These are phyloP conservation scores for Leishmania gerbilli DNA, from an alignment of 208 protist species.

Conservation along the genomic window DNA sequence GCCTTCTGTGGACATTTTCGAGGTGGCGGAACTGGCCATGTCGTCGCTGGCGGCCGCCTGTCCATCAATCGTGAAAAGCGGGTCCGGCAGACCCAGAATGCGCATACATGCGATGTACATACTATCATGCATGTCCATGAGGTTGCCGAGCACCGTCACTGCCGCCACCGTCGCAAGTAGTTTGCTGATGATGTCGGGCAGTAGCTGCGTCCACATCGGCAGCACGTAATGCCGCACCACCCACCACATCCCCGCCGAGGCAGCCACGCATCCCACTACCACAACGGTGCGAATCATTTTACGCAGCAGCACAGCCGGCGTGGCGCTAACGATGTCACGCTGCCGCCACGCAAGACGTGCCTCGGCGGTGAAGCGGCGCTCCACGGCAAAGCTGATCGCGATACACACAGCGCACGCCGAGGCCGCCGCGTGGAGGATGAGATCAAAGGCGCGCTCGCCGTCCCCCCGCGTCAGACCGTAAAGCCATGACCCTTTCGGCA, in stretches of 20 bases:
- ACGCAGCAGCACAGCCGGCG: slow-evolving; percentile 58
- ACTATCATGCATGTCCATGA: slow-evolving; percentile 82
- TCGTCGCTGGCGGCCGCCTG: not conserved
- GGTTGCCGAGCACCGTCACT: slow-evolving; percentile 59
- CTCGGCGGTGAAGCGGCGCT: slow-evolving; percentile 27
- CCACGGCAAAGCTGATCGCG: slow-evolving; percentile 18
- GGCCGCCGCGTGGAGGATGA: slow-evolving; percentile 19
- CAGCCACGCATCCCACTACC: slow-evolving; percentile 48
- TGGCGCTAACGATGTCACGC: slow-evolving; percentile 52
- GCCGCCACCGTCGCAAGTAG: slow-evolving; percentile 45
- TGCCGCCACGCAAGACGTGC: slow-evolving; percentile 38
- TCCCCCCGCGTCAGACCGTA: slow-evolving; percentile 20
- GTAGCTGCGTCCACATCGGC: slow-evolving; percentile 36
- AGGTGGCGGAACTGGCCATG: not conserved
- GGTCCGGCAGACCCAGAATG: slow-evolving; percentile 54
- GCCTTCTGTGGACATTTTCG: not conserved
- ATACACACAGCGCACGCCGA: slow-evolving; percentile 26
- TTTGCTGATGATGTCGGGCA: slow-evolving; percentile 45
- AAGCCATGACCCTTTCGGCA: slow-evolving; percentile 24
- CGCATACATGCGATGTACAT: slow-evolving; percentile 65
- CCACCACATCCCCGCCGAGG: slow-evolving; percentile 30
- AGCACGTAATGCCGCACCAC: slow-evolving; percentile 34
- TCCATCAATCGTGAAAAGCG: not conserved
- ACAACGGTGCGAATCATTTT: slow-evolving; percentile 71
- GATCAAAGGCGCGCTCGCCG: slow-evolving; percentile 19